These are phyloP conservation scores for Solanum piurae DNA, from an alignment of 257 asterid genomes.

Conservation along the genomic window DNA sequence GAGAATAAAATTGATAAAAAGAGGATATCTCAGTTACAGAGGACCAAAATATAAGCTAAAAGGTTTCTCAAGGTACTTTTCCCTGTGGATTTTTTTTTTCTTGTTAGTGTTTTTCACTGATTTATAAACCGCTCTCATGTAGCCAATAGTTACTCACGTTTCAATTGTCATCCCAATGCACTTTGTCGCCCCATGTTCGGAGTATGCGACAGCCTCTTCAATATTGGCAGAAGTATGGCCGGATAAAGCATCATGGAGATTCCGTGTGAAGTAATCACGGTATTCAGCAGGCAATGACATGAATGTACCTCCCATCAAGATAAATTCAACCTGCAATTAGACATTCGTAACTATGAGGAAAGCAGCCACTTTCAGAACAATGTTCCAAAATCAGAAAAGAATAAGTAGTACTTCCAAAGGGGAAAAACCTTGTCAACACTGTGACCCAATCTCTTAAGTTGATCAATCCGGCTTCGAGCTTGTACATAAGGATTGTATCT, in stretches of 20 bases:
- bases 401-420: constrained; percentile 4
- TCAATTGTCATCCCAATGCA: constrained; percentile 99
- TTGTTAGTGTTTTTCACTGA: not conserved
- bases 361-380: not conserved
- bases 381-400: not conserved
- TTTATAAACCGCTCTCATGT: not conserved
- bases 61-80: not conserved
- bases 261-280: constrained; percentile 82
- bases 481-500: constrained; percentile 98
- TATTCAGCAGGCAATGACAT: constrained; percentile 96
- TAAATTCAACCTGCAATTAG: constrained; percentile 76
- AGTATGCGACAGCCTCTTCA: constrained; percentile 94
- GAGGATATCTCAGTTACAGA: not conserved
- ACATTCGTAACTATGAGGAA: constrained; percentile 4
- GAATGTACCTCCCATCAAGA: constrained; percentile 98
- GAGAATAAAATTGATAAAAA: not conserved
- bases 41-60: not conserved
- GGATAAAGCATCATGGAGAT: constrained; percentile 96
- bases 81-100: not conserved
- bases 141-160: constrained; percentile 46
- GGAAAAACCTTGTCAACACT: constrained; percentile 87
- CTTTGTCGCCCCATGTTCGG: constrained; percentile 88
- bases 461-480: constrained; percentile 95
- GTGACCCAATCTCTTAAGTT: constrained; percentile 95
- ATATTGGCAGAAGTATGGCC: constrained; percentile 96